Evolutionary conservation across 2,329 filamentous ascomycete species (phyloP).

Genomic region (Penicillium carneum): DNA sequence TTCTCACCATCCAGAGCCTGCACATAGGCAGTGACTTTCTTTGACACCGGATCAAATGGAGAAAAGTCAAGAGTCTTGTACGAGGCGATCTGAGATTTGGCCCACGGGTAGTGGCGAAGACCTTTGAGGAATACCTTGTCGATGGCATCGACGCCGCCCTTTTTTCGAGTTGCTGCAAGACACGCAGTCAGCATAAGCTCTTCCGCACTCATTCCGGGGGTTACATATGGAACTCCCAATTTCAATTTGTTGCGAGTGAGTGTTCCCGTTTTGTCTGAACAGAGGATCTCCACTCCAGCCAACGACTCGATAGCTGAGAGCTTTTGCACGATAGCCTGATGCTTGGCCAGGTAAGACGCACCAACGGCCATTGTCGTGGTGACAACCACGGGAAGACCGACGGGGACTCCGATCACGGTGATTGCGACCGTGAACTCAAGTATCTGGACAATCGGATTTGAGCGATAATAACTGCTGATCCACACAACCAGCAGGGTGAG

Average conservation of each 20-base stretch:
- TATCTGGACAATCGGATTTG: slow-evolving; percentile 78
- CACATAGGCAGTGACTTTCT: slow-evolving; percentile 86
- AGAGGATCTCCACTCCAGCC: slow-evolving; percentile 90
- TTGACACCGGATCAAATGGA: slow-evolving; percentile 91
- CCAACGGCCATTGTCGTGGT: slow-evolving; percentile 95
- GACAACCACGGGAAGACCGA: slow-evolving; percentile 90
- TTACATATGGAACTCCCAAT: slow-evolving; percentile 81
- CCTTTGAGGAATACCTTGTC: slow-evolving; percentile 94
- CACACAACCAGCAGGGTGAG: slow-evolving; percentile 82
- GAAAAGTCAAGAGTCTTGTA: slow-evolving; percentile 85
- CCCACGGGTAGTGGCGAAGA: slow-evolving; percentile 79
- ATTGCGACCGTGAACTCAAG: slow-evolving; percentile 86
- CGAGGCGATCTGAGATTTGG: slow-evolving; percentile 79
- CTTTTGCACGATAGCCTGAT: slow-evolving; percentile 92
- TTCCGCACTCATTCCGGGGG: slow-evolving; percentile 80
- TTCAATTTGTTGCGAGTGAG: slow-evolving; percentile 94
- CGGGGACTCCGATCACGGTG: slow-evolving; percentile 89
- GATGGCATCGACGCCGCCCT: slow-evolving; percentile 93
- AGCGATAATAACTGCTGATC: slow-evolving; percentile 87
- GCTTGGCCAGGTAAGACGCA: slow-evolving; percentile 88
- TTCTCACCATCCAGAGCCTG: slow-evolving; percentile 82
- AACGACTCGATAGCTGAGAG: slow-evolving; percentile 90
- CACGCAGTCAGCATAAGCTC: slow-evolving; percentile 93
- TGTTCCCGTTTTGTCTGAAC: slow-evolving; percentile 93
- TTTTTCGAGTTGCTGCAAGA: slow-evolving; percentile 87